Percentiles rank a stretch among this genome's conserved stretches.
Evolutionary conservation across 2,329 filamentous ascomycete species (phyloP).

Genomic region (Aspergillus ibericus): DNA sequence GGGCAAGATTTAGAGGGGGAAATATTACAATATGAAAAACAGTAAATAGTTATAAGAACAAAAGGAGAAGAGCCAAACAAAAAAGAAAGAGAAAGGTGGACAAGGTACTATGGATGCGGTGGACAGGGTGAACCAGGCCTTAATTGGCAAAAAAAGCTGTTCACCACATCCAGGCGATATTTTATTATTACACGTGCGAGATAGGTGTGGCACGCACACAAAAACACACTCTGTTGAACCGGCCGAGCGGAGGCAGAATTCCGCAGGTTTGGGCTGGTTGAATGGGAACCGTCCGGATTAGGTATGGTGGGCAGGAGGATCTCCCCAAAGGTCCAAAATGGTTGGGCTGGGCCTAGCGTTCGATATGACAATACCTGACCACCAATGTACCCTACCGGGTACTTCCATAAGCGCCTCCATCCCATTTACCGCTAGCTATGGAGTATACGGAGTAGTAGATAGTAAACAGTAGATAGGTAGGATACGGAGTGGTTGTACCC

Average conservation of each 20-base stretch:
- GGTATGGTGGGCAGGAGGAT: slow-evolving; percentile 32
- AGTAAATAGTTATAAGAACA: slow-evolving; percentile 32
- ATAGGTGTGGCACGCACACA: slow-evolving; percentile 3
- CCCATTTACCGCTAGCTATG: background rate
- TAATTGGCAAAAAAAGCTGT: slow-evolving; percentile 8
- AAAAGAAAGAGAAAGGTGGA: slow-evolving; percentile 12
- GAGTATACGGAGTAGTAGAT: too few relatives aligned
- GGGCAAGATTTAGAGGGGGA: slow-evolving; percentile 10
- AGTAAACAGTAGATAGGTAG: background rate
- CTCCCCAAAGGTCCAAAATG: slow-evolving; percentile 38
- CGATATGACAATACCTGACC: slow-evolving; percentile 20
- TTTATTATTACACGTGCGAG: slow-evolving; percentile 10
- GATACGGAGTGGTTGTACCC: background rate
- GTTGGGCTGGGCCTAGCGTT: slow-evolving; percentile 32
- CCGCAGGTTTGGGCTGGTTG: slow-evolving; percentile 30
- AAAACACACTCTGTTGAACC: slow-evolving; percentile 28
- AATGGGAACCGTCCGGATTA: slow-evolving; percentile 31
- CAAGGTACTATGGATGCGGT: slow-evolving; percentile 2
- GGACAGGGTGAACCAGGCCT: background rate
- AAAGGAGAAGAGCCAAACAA: slow-evolving; percentile 6
- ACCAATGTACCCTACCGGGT: background rate
- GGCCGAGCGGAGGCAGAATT: slow-evolving; percentile 19
- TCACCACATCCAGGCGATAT: slow-evolving; percentile 4
- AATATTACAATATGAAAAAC: slow-evolving; percentile 6
- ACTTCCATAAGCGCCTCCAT: background rate